Evolutionary conservation across 768 basidiomycete species (phyloP), one percentile per base, ranked within the genome.

Genomic region (Rhodotorula kratochvilovae): DNA sequence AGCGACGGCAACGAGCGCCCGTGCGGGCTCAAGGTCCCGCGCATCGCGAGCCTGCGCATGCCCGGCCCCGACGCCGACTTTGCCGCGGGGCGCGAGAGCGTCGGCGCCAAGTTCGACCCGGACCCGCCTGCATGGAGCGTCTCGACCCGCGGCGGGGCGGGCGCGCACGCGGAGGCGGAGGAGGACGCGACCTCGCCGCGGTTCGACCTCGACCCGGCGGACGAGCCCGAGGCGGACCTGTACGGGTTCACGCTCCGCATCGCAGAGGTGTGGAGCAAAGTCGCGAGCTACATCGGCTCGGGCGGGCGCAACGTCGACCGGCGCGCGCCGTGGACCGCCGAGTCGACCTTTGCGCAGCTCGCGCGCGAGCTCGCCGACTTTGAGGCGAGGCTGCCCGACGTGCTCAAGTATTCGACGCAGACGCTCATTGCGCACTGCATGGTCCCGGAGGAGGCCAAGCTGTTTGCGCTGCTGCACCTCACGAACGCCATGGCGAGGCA

Each of bases 1-100:
- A 66, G 63, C 48, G 73, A 75, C 42, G 73, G 73, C n/a, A 75
- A 71, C 66, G 73, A 75, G 56, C 70, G 73, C 12, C 73, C 73
- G 2, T 75, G 73, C 51, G 66, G 69, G 1, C 67, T 75, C 50
- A 71, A 68, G 50, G 67, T 70, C 42, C 73, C 73, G 4, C 60
- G 65, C 13, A 67, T 67, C 36, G 56, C 66, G 29, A 45, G 55
- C 27, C 57, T 75, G 43, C 59, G 73, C 35, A 71, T 75, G 70
- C 73, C 73, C 12, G 63, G 73, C 27, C 31, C 67, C 23, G 73
- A 75, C 27, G 56, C 63, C 33, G 70, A 71, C 53, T 75, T 75
- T 45, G 36, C 45, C 23, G 58, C 53, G 43, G 67, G 70, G 1
- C 61, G 57, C 13, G 45, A 56, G 25, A 42, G 56, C 15, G 48